Evolutionary conservation across 768 basidiomycete species (phyloP).

Genomic region (Brasilioporus rufonigricans): DNA sequence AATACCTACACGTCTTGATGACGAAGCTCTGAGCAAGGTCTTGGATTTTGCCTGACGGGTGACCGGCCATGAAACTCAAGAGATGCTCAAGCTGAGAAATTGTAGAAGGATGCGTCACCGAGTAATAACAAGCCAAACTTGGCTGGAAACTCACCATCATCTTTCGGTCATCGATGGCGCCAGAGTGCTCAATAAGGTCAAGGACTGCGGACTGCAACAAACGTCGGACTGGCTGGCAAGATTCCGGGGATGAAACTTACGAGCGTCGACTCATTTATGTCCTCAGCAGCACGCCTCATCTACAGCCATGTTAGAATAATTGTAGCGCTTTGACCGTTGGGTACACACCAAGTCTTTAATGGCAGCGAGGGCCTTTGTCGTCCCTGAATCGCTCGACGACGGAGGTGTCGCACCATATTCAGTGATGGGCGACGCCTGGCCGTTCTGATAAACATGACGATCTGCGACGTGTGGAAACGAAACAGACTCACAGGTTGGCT

Average conservation of each 20-base stretch:
- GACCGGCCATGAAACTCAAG: conserved; percentile 57
- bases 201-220: conserved; percentile 50
- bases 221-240: neutral
- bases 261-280: conserved; percentile 28
- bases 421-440: conserved; percentile 10
- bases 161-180: conserved; percentile 74
- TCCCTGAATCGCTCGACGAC: conserved; percentile 15
- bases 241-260: conserved; percentile 7
- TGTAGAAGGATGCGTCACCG: neutral
- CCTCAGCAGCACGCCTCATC: conserved; percentile 32
- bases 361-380: conserved; percentile 24
- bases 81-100: conserved; percentile 70
- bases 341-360: conserved; percentile 30
- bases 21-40: conserved; percentile 36
- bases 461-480: neutral
- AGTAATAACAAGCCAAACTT: neutral
- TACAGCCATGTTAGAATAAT: neutral
- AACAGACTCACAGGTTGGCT: conserved; percentile 23
- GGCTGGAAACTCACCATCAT: conserved; percentile 52
- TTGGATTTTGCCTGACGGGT: conserved; percentile 47
- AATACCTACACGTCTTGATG: conserved; percentile 56
- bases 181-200: conserved; percentile 58
- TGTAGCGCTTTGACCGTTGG: neutral
- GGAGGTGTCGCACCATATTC: conserved; percentile 6
- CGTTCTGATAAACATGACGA: neutral